Conservation (phyloP, 1,284 basidiomycete genomes). For the Microbotryum scabiosae region DNA sequence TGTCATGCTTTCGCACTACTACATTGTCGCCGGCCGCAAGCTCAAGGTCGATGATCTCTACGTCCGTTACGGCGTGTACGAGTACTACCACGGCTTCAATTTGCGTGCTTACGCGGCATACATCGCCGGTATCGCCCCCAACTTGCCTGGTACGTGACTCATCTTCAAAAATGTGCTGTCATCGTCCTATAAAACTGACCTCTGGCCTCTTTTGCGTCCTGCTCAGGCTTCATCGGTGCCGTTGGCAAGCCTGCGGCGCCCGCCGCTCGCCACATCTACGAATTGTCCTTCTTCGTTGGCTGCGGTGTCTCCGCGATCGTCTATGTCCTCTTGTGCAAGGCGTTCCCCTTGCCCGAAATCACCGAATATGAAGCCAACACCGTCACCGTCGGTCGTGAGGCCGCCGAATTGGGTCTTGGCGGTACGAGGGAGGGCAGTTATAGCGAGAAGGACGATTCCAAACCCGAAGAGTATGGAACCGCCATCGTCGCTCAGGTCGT, state of each 20-base stretch:
- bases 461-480: no score
- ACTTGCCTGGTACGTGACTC: slow-evolving; percentile 47
- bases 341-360: slow-evolving; percentile 11
- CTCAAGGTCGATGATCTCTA: slow-evolving; percentile 67
- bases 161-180: not conserved
- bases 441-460: no score
- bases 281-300: slow-evolving; percentile 42
- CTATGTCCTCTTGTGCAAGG: slow-evolving; percentile 53
- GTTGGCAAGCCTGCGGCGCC: slow-evolving; percentile 54
- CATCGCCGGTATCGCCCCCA: slow-evolving; percentile 67
- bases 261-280: slow-evolving; percentile 52
- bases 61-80: slow-evolving; percentile 57
- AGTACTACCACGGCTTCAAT: slow-evolving; percentile 67
- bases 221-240: slow-evolving; percentile 35
- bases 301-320: slow-evolving; percentile 59
- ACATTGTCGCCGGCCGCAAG: slow-evolving; percentile 62
- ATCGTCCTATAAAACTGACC: slow-evolving; percentile 12
- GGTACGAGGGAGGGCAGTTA: no score
- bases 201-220: slow-evolving; percentile 33
- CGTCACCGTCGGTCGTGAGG: not conserved
- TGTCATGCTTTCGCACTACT: slow-evolving; percentile 64
- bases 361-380: slow-evolving; percentile 12
- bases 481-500: no score
- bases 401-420: no score
- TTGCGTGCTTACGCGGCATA: slow-evolving; percentile 50